These are phyloP conservation scores for Neofusicoccum kwambonambiense DNA, from an alignment of 2,329 filamentous ascomycete genomes.

Conservation along the genomic window DNA sequence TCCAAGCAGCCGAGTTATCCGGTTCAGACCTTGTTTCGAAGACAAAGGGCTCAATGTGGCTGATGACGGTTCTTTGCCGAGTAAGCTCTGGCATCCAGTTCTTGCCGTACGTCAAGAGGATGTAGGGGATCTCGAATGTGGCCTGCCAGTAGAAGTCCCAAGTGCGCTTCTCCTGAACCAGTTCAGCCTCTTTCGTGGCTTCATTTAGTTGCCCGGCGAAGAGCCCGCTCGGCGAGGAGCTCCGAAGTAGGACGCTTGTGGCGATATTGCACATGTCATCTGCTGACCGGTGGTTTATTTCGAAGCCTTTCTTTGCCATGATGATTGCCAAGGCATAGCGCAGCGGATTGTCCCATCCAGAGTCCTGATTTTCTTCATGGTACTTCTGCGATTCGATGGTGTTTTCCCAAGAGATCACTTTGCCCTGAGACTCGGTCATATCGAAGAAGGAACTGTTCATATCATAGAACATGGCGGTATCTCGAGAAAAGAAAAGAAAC, in stretches of 20 bases:
- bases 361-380: constrained; percentile 10
- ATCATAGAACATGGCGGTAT: constrained; percentile 17
- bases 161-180: background rate
- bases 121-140: constrained; percentile 18
- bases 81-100: background rate
- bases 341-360: constrained; percentile 3
- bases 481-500: constrained; percentile 19
- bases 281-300: background rate
- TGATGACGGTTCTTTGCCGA: background rate
- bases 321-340: constrained; percentile 11
- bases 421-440: background rate
- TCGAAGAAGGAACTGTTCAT: constrained; percentile 4
- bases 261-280: background rate
- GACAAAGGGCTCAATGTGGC: background rate
- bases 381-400: background rate
- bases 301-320: background rate
- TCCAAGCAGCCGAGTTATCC: background rate
- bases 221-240: background rate
- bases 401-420: background rate
- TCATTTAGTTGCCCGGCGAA: constrained; percentile 3
- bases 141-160: constrained; percentile 14
- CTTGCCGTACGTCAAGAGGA: constrained; percentile 5
- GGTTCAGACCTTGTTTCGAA: background rate
- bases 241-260: background rate
- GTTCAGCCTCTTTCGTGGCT: background rate